Evolutionary conservation across 225 moss, liverwort and hornwort species (phyloP).

Genomic region (Anthoceros angustus): DNA sequence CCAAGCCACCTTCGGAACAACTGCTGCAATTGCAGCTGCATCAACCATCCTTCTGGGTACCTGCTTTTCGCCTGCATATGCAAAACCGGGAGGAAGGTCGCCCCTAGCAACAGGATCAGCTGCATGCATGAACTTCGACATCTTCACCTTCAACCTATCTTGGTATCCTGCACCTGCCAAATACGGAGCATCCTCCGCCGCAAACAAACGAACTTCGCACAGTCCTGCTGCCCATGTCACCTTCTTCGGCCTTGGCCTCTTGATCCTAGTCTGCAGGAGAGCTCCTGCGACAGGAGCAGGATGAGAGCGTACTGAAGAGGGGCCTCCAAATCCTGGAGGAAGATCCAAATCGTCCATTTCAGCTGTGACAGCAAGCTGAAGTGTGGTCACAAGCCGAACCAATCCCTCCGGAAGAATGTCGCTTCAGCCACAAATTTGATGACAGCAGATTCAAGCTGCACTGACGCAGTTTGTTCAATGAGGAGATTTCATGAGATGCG

Average conservation of each 20-base stretch:
- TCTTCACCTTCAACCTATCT: slow-evolving; percentile 74
- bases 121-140: slow-evolving; percentile 67
- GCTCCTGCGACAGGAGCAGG: neutral
- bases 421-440: too few species aligned
- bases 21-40: slow-evolving; percentile 25
- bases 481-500: too few species aligned
- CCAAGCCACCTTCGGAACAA: slow-evolving; percentile 60
- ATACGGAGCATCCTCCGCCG: slow-evolving; percentile 75
- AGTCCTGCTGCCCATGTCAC: neutral
- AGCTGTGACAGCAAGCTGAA: neutral
- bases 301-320: neutral
- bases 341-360: neutral
- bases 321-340: neutral
- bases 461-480: too few species aligned
- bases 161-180: slow-evolving; percentile 40
- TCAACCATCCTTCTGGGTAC: slow-evolving; percentile 18
- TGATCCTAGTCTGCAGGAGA: neutral
- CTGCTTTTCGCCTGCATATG: slow-evolving; percentile 32
- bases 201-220: slow-evolving; percentile 61
- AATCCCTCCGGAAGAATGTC: too few species aligned
- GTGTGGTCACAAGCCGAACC: too few species aligned
- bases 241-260: slow-evolving; percentile 1
- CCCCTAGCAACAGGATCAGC: slow-evolving; percentile 9
- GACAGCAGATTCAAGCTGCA: too few species aligned
- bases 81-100: slow-evolving; percentile 82